Evolutionary conservation across 768 basidiomycete genomes (phyloP).

Genomic region (Mycena floridula): DNA sequence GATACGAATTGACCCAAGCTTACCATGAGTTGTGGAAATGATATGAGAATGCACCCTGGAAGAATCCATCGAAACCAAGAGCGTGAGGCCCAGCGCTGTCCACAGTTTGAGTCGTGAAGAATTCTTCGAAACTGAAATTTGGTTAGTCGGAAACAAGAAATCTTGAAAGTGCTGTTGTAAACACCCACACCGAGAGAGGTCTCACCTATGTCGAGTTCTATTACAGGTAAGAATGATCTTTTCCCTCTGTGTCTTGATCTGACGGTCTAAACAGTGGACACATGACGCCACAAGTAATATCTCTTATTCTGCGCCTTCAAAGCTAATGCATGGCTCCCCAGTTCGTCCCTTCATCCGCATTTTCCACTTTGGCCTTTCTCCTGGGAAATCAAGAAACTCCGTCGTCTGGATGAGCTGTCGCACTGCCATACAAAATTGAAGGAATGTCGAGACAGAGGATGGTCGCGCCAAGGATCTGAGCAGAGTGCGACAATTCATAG

Average conservation of each 20-base stretch:
- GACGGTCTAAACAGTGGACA: conserved; percentile 34
- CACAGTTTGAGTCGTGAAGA: too few species aligned
- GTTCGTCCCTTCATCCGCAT: conserved; percentile 46
- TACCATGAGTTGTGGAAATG: too few species aligned
- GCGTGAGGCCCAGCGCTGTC: too few species aligned
- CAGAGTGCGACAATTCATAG: conserved; percentile 56
- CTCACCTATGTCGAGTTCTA: conserved; percentile 64
- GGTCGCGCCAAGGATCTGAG: conserved; percentile 56
- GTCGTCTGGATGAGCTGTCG: conserved; percentile 20
- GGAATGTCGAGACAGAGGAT: conserved; percentile 60
- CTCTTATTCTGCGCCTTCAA: too few species aligned
- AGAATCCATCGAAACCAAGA: too few species aligned
- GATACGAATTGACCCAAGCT: too few species aligned
- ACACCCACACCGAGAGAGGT: conserved; percentile 54
- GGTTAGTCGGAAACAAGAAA: too few species aligned
- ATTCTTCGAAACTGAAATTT: too few species aligned
- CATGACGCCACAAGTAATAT: conserved; percentile 60
- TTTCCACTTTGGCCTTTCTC: conserved; percentile 33
- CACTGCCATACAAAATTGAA: background rate
- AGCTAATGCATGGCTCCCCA: conserved; percentile 15
- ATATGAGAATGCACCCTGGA: too few species aligned
- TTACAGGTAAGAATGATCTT: too few species aligned
- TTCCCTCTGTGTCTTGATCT: background rate
- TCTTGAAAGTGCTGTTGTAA: conserved; percentile 58
- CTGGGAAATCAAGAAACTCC: conserved; percentile 42